Evolutionary conservation across 1,284 basidiomycete genomes (phyloP), one percentile per base, ranked within the genome.

Genomic region (Gomphus bonarii): DNA sequence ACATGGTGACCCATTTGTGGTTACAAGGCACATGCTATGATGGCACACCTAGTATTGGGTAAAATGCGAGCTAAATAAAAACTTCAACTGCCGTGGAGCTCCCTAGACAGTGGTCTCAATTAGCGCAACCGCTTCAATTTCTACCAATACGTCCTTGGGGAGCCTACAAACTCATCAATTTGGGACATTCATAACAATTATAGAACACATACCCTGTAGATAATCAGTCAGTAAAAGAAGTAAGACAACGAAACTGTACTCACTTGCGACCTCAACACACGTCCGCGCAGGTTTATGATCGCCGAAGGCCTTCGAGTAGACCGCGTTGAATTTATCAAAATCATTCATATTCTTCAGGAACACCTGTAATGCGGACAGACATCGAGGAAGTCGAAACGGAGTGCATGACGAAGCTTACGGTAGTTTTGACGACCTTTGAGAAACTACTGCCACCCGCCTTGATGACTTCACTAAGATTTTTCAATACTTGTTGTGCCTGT

Each of bases 271-370:
- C 75, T 92, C 88, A 53, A 95, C 90, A 54, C 89, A 86, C 20
- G 91, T 94, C 60, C 95, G 79, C 1, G 95, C 92, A 51, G 95
- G 95, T 73, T 91, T 94, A 75, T 94, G 88, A 54, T 82, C 76
- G n/a, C 88, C 91, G 68, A 95, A 95, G 72, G 88, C 86, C 56
- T 78, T 75, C 48, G 79, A 79, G 69, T 94, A 94, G 54, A 88
- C 73, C 6, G 70, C 76, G 70, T 98, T 99, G 69, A 97, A 85
- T 55, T 79, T 75, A 12, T 69, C 83, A 70, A 97, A 97, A 72
- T 98, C 89, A 66, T 88, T 77, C 92, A 98, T 95, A 64, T 81
- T 75, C 70, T 95, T 92, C 67, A 98, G 72, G 76, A 97, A 98
- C 49, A 97, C 88, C 85, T 91, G 60, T 49, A 12, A 12, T 28